Percentiles rank a stretch among this genome's conserved stretches.
Conservation (phyloP, 495 filamentous ascomycete species). For the Aspergillus asperescens region DNA sequence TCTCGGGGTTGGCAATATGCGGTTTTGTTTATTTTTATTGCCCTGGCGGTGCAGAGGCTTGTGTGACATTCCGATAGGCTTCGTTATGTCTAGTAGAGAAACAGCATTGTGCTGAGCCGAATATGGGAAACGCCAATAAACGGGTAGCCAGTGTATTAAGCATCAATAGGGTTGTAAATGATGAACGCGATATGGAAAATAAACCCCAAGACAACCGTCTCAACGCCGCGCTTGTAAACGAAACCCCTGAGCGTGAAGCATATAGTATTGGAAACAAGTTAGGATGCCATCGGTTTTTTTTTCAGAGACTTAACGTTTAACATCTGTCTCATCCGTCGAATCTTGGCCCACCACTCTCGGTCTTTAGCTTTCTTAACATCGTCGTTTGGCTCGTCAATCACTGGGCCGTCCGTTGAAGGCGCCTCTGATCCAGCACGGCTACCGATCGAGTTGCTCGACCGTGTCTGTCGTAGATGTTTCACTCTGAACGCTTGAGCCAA, state of each 20-base stretch:
- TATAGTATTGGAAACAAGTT: conserved; percentile 15
- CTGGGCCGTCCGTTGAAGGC: conserved; percentile 17
- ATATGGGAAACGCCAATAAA: too few species aligned
- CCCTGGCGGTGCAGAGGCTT: too few species aligned
- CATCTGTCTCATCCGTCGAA: conserved; percentile 45
- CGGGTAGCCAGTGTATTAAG: too few species aligned
- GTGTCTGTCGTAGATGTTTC: conserved; percentile 34
- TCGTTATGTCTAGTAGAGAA: too few species aligned
- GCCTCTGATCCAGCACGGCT: conserved; percentile 24
- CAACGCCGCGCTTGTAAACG: conserved; percentile 18
- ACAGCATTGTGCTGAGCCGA: too few species aligned
- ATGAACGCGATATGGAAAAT: not conserved
- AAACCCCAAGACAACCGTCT: not conserved
- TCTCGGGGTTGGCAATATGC: too few species aligned
- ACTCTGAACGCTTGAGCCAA: conserved; percentile 38
- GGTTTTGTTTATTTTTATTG: too few species aligned
- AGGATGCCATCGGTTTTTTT: conserved; percentile 20
- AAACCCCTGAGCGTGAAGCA: not conserved
- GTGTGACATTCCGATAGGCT: too few species aligned
- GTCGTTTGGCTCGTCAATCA: conserved; percentile 26
- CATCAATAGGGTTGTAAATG: too few species aligned
- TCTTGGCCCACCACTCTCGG: conserved; percentile 49
- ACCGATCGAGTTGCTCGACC: conserved; percentile 25
- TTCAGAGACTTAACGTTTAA: conserved; percentile 40
- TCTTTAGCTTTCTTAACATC: conserved; percentile 41